Percentiles rank a stretch among this genome's conserved stretches.
Conservation (phyloP, 768 basidiomycete genomes). For the Fomitopsis pulvina region DNA sequence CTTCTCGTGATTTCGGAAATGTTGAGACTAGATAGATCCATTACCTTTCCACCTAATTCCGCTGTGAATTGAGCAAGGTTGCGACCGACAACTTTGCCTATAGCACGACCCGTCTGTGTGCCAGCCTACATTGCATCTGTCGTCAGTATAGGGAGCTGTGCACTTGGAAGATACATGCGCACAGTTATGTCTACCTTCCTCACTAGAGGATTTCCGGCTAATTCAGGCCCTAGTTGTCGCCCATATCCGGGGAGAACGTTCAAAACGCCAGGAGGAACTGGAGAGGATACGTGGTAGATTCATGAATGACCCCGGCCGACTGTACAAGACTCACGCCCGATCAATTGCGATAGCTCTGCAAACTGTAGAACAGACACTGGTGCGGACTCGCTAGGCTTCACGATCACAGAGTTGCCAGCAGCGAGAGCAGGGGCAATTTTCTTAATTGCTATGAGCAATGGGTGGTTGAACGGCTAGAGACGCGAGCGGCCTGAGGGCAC, state of each 20-base stretch:
- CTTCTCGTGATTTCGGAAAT: too few species aligned
- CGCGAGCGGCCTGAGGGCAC: neutral
- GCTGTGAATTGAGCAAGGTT: constrained; percentile 77
- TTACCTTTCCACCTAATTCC: constrained; percentile 80
- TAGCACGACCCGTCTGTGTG: constrained; percentile 64
- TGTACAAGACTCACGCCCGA: constrained; percentile 46
- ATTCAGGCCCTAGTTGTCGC: constrained; percentile 50
- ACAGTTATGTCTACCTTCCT: constrained; percentile 85
- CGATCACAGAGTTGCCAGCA: constrained; percentile 76
- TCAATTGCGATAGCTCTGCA: constrained; percentile 52
- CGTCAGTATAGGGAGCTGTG: neutral
- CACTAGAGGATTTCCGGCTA: constrained; percentile 59
- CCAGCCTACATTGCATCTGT: constrained; percentile 54
- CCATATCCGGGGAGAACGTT: constrained; percentile 74
- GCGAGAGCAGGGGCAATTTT: constrained; percentile 84
- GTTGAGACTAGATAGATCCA: neutral
- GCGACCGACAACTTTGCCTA: constrained; percentile 67
- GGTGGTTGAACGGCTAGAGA: constrained; percentile 79
- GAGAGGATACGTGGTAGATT: neutral
- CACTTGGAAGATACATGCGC: constrained; percentile 14
- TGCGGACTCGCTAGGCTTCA: constrained; percentile 81
- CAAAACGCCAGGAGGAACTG: constrained; percentile 75
- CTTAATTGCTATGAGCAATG: constrained; percentile 82
- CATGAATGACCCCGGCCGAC: neutral
- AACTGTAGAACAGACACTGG: constrained; percentile 79